phyloP scores from a whole-genome alignment of 2,329 filamentous ascomycete species.

The Microdochium paspali region DNA sequence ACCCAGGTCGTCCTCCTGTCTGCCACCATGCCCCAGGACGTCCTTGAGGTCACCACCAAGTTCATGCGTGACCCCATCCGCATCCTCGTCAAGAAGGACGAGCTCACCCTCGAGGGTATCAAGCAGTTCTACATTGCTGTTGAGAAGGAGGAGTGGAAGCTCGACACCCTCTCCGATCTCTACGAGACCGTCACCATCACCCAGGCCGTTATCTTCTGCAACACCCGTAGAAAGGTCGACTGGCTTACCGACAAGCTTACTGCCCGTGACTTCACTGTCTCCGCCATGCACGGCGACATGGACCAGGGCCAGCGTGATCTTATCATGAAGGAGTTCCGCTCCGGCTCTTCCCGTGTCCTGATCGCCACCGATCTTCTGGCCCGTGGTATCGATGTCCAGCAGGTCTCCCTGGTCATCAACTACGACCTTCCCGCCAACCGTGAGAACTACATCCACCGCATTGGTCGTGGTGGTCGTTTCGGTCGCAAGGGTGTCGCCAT shows the following conservation, averaged over 20 bases:
- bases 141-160: conserved; percentile 99
- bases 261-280: conserved; percentile 97
- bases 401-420: conserved; percentile 99
- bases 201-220: conserved; percentile 99
- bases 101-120: conserved; percentile 98
- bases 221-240: conserved; percentile 99
- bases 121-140: conserved; percentile 99
- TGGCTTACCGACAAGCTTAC: conserved; percentile 99
- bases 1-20: conserved; percentile 98
- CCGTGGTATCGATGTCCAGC: conserved; percentile 99
- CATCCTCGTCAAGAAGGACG: conserved; percentile 99
- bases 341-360: conserved; percentile 93
- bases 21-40: conserved; percentile 97
- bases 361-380: conserved; percentile 97
- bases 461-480: conserved; percentile 98
- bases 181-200: conserved; percentile 99
- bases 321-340: conserved; percentile 99
- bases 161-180: conserved; percentile 95
- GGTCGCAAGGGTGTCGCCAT: conserved; percentile 99
- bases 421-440: conserved; percentile 98
- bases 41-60: conserved; percentile 98
- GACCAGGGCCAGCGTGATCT: conserved; percentile 94
- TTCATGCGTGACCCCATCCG: conserved; percentile 99
- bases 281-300: conserved; percentile 99
- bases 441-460: conserved; percentile 99